These are phyloP conservation scores for Monotropa hypopitys DNA, from an alignment of 179 eudicot genomes.

Conservation along the genomic window DNA sequence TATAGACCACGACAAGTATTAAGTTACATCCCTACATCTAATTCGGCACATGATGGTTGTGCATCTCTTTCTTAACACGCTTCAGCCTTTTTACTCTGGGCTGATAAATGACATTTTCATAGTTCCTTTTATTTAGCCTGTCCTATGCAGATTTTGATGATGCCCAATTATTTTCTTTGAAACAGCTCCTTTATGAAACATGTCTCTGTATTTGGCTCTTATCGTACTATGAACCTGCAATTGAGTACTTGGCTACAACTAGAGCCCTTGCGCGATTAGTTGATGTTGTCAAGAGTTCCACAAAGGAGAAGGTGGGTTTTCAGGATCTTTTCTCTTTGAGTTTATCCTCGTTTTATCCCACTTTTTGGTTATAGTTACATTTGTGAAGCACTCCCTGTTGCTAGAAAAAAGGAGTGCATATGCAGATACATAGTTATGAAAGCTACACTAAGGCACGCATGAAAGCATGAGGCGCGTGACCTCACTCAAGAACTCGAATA, in stretches of 20 bases:
- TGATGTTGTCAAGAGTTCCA: constrained; percentile 84
- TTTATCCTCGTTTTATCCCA: background rate
- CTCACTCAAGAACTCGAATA: background rate
- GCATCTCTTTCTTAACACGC: background rate
- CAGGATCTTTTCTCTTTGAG: background rate
- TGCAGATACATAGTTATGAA: background rate
- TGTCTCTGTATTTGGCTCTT: constrained; percentile 91
- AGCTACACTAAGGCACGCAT: background rate
- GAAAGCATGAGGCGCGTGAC: background rate
- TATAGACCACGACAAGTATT: background rate
- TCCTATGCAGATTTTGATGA: background rate
- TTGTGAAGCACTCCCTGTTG: background rate
- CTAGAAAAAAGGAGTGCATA: background rate
- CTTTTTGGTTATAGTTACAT: background rate
- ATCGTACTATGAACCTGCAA: constrained; percentile 90
- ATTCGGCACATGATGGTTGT: background rate
- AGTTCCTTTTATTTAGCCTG: background rate
- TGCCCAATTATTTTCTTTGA: constrained; percentile 11
- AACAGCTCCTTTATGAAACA: constrained; percentile 91
- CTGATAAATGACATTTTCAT: background rate
- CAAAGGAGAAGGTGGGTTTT: constrained; percentile 73
- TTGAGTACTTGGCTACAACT: constrained; percentile 83
- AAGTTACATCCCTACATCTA: background rate
- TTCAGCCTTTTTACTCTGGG: background rate
- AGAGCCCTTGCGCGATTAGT: constrained; percentile 59